A percentile compares a stretch with the other conserved stretches of the same genome.
These are phyloP conservation scores for Tausonia pullulans DNA, from an alignment of 1,284 basidiomycete species.

Conservation along the genomic window DNA sequence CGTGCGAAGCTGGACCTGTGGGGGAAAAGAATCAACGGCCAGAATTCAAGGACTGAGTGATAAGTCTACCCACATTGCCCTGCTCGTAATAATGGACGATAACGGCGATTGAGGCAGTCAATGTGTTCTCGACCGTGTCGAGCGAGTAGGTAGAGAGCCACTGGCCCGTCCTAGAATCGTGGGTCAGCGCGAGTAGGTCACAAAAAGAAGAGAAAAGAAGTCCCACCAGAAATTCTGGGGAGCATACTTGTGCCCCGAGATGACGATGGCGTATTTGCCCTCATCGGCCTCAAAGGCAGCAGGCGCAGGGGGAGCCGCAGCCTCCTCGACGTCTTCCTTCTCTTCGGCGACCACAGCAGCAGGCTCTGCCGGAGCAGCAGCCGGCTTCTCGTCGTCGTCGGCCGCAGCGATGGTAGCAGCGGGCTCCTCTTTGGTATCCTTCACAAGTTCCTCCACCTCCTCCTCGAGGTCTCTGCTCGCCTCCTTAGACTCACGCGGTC, in stretches of 20 bases:
- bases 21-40: neutral
- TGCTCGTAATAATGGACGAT: constrained; percentile 95
- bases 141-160: constrained; percentile 55
- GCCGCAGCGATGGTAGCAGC: neutral
- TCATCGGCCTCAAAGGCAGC: neutral
- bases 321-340: constrained; percentile 25
- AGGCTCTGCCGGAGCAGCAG: neutral
- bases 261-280: constrained; percentile 54
- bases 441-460: constrained; percentile 6
- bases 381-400: neutral
- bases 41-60: neutral
- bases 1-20: constrained; percentile 74
- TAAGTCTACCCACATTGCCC: constrained; percentile 57
- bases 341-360: constrained; percentile 11
- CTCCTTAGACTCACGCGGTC: neutral
- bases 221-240: constrained; percentile 74
- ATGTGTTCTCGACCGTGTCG: constrained; percentile 21
- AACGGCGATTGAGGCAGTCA: constrained; percentile 50
- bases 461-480: constrained; percentile 17
- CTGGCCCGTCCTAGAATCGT: constrained; percentile 61
- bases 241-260: constrained; percentile 90
- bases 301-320: constrained; percentile 2
- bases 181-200: constrained; percentile 4
- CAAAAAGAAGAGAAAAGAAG: neutral
- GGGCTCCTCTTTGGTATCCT: neutral